Evolutionary conservation across 2,329 filamentous ascomycete genomes (phyloP), one percentile per base, ranked within the genome.

Genomic region (Colletotrichum eremochloae): DNA sequence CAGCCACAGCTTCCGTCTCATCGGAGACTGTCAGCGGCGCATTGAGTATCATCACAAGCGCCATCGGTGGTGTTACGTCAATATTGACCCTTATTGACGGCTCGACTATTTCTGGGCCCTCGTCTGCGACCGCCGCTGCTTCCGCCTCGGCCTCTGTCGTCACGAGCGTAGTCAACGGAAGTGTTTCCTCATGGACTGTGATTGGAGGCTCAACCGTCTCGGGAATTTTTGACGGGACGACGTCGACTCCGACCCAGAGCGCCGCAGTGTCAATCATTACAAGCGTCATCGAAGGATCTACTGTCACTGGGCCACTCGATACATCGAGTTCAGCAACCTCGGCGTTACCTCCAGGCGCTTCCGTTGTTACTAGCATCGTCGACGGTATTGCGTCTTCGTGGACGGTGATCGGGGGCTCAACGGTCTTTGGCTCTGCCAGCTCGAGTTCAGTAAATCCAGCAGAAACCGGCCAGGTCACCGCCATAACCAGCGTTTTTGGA

Each of bases 401-500:
- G 68, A 71, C 64, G 1, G 18, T 68, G 1, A 63, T 55, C 1
- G 38, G 56, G 6, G 67, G 62, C 20, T 66, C 67, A 18, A 60
- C 53, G 8, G 24, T 53, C 2, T 15, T 5, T 2, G 20, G 36
- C 14, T 18, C 61, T 3, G 14, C n/a, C n/a, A 42, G 50, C 12
- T 11, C 8, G 15, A 48, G 11, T 1, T 4, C 60, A 2, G 12
- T 24, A 5, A 58, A 15, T 5, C 46, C 48, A 2, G 20, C 46
- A 9, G 31, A 18, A 1, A 60, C 36, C 7, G 56, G 18, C 0
- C 62, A 33, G 9, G 38, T 18, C 12, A 63, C 44, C 29, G 58
- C 58, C 42, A 18, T 71, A 4, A 71, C 68, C 20, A 68, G 68
- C 20, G 29, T 62, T 0, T 18, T 71, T 20, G 66, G 61, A 20